Base-by-base conservation (phyloP, 495 filamentous ascomycete genomes). In the Aspergillus mulundensis region DNA sequence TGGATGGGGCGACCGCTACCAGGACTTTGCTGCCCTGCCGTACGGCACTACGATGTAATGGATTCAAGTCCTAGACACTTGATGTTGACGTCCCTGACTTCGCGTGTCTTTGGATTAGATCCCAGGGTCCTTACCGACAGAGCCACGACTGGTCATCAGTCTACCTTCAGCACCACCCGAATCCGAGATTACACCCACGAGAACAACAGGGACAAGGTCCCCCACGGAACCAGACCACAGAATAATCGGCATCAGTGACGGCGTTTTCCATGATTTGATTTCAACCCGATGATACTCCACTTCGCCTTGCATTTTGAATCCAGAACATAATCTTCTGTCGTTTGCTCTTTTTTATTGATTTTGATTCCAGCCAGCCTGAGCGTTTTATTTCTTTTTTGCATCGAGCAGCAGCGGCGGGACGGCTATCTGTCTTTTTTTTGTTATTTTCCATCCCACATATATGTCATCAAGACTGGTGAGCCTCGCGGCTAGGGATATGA, bases 1-100 rank as follows among this genome's bases (percentile, higher is more conserved):
- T 71, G 84, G 84, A 56, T 96, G 94, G 91, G 69, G 66, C 10
- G 86, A 86, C 63, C 66, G 73, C 46, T 79, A 80, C 65, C 81
- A 75, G 55, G 78, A 80, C 57, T 83, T 84, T 59, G 70, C 81
- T 59, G 70, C 81, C 51, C 71, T 83, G 54, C 79, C 78, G 41
- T 86, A 84, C 64, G 82, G 81, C 55, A 82, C 75, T 54, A 79
- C 70, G 55, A 82, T 81, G 62, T 85, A 79, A 73, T 60, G 46
- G 24, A 58, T 56, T 61, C 64, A 54, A 58, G 60, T 51, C 62
- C 64, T 34, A 56, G 50, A 53, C 58, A 51, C 60, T 61, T 63
- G 63, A 62, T 61, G 64, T 63, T 60, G 48, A 66, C 54, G 58
- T 63, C 50, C 60, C 63, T 66, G 63, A 66, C 60, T 60, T 66